A percentile compares a stretch with the other conserved stretches of the same genome.
Evolutionary conservation across 305 asterid genomes (phyloP).

Genomic region (Solanum hybrid): DNA sequence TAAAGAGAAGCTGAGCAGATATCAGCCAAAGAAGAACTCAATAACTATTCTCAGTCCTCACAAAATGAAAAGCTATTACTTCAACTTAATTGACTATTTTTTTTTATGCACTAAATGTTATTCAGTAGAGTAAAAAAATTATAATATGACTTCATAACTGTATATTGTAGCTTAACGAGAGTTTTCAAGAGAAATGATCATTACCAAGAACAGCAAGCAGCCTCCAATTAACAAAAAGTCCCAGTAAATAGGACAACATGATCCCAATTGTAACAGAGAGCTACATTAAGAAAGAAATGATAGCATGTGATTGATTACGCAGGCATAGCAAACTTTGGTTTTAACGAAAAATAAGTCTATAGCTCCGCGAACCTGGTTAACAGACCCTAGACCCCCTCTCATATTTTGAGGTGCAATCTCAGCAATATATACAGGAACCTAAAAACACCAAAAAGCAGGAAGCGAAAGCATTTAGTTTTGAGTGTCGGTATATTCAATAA

Average conservation of each 20-base stretch:
- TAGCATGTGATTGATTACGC: neutral
- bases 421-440: slow-evolving; percentile 97
- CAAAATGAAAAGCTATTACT: neutral
- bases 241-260: slow-evolving; percentile 76
- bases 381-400: slow-evolving; percentile 87
- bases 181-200: neutral
- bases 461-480: neutral
- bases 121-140: neutral
- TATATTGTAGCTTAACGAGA: neutral
- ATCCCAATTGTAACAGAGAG: slow-evolving; percentile 96
- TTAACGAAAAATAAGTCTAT: neutral
- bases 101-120: neutral
- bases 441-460: neutral
- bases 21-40: neutral
- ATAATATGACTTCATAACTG: neutral
- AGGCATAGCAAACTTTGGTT: neutral
- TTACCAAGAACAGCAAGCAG: slow-evolving; percentile 92
- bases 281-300: slow-evolving; percentile 26
- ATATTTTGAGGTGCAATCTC: slow-evolving; percentile 91
- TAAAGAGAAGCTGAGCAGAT: neutral
- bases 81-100: neutral
- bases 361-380: slow-evolving; percentile 67
- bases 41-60: neutral
- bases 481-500: neutral
- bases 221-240: slow-evolving; percentile 84